Base-by-base conservation (phyloP, 805 yeast species). In the Metschnikowia matae region DNA sequence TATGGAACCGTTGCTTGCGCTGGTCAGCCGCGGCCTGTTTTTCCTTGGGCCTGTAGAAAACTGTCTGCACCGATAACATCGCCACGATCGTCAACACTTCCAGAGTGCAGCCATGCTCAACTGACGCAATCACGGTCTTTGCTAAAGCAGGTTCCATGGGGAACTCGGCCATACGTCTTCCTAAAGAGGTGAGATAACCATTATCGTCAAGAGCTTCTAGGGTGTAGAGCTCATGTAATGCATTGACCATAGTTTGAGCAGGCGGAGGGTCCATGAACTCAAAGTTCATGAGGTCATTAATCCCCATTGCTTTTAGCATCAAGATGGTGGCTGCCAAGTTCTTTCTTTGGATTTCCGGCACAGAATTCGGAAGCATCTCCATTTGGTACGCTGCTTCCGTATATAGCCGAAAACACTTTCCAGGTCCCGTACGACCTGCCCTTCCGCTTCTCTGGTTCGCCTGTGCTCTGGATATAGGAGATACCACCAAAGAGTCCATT, bases 381-480 rank as follows among this genome's bases (percentile, higher is more conserved):
- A 80, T 78, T 51, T 78, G 71, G 65, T 75, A 91, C 0, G 96
- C 91, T 52, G 81, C 71, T 61, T 89, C 91, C 0, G 98, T 91
- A 65, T 87, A 94, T n/a, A 94, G 70, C 50, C 99, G 72, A 62
- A 83, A 94, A 63, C 99, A 95, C 58, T 88, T 85, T 1, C 99
- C 99, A 0, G 97, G 96, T 0, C 95, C 95, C 0, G 96, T 89
- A 73, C 99, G 85, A 44, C 99, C 99, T 0, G 99, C 99, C 64
- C 99, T 81, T 49, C 99, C 99, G 42, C 96, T 81, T 63, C 99
- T 78, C 69, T 94, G 99, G 57, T 87, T 87, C 0, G 98, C 97
- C 63, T 91, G 96, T 0, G 99, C 98, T 59, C 87, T 87, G 0
- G 98, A 92, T 44, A 94, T 89, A 1, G 96, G 96, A 14, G 84